phyloP scores from a whole-genome alignment of 305 asterid species.

The Fraxinus floribunda region DNA sequence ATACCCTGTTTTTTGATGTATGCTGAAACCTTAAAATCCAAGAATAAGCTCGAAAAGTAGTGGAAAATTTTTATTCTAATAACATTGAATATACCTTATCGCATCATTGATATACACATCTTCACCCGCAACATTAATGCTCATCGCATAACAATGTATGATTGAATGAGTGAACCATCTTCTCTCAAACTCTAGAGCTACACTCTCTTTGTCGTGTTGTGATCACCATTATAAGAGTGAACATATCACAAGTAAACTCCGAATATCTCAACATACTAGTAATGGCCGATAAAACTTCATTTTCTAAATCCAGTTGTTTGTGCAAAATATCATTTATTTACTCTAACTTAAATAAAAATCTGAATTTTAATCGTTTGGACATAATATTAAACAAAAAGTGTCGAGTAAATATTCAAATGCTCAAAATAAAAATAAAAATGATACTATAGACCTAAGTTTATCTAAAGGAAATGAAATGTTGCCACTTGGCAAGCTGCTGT shows the following conservation, averaged over 20 bases:
- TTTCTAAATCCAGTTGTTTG: neutral
- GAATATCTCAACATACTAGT: neutral
- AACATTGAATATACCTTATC: neutral
- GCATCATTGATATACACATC: neutral
- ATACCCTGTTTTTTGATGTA: neutral
- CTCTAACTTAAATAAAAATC: too few species aligned
- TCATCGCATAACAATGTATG: neutral
- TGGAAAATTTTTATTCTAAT: too few species aligned
- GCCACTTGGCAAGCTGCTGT: too few species aligned
- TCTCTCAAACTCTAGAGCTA: neutral
- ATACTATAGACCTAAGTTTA: too few species aligned
- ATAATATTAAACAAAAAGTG: too few species aligned
- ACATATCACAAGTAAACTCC: neutral
- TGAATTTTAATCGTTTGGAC: too few species aligned
- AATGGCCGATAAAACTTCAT: neutral
- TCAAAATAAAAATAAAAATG: too few species aligned
- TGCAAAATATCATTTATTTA: neutral
- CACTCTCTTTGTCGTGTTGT: neutral
- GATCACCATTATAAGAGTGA: neutral
- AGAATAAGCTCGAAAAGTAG: neutral
- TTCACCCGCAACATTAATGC: neutral
- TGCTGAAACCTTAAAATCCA: neutral
- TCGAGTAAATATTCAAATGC: neutral
- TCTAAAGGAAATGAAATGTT: too few species aligned
- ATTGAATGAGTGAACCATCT: neutral